Evolutionary conservation across 768 basidiomycete species (phyloP), one percentile per base, ranked within the genome.

Genomic region (Exidia glandulosa): DNA sequence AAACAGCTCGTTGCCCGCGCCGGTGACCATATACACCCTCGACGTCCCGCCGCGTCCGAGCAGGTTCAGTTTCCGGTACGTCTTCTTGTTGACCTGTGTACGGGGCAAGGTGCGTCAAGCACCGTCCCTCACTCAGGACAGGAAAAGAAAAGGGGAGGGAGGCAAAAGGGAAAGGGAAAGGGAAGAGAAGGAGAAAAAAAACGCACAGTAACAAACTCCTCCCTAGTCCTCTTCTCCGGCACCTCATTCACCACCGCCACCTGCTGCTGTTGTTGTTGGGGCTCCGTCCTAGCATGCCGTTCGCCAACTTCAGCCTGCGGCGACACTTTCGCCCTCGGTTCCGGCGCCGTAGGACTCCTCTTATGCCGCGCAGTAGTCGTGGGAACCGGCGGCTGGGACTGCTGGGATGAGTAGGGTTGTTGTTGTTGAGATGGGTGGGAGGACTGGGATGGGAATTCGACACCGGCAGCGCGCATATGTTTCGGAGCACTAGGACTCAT

Each of bases 31-130:
- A 71, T 86, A 99, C 41, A 99, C 95, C 55, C 90, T 87, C n/a
- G 94, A 96, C 9, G 93, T 88, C 0, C 95, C 95, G 47, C 95
- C 95, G 67, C 87, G 90, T 41, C 95, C 95, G 59, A 98, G 85
- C 73, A 90, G 77, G 68, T 93, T 90, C 2, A 97, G 79, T 2
- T 91, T 85, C 31, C 86, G 86, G 63, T 97, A 97, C 0, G 79
- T 72, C 66, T 84, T 87, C 70, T 85, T 88, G 76, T 94, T 94
- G 32, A 92, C 85, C 84, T 84, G 62, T 12, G 60, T 23, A 57
- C 41, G n/a, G 32, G 57, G 33, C 41, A 34, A 30, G 32, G 14
- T 23, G 58, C 23, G 36, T 13, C 9, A 25, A 56, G 56, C 23
- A 45, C 41, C 57, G 66, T 64, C 56, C 68, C 72, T 37, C 69